A percentile compares a stretch with the other conserved stretches of the same genome.
These are phyloP conservation scores for Ramalina intermedia DNA, from an alignment of 495 filamentous ascomycete genomes.

Conservation along the genomic window DNA sequence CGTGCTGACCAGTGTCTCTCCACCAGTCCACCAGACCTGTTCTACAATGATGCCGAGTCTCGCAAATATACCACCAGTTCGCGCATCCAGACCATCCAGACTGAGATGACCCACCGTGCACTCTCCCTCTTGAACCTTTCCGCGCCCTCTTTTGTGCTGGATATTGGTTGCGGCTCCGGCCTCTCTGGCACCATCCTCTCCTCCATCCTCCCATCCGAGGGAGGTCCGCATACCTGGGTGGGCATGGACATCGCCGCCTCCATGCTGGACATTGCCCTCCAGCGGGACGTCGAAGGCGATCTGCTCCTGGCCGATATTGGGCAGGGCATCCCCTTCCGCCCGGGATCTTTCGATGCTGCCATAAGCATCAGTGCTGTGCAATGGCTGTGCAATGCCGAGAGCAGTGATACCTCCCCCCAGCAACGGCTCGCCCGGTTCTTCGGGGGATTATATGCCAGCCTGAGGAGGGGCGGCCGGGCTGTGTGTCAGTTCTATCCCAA, in stretches of 20 bases:
- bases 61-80: constrained; percentile 96
- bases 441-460: constrained; percentile 71
- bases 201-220: constrained; percentile 43
- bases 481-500: constrained; percentile 98
- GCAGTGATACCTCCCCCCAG: constrained; percentile 60
- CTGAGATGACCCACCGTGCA: constrained; percentile 83
- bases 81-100: constrained; percentile 88
- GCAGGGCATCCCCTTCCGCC: constrained; percentile 86
- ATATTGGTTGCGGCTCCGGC: constrained; percentile 89
- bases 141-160: constrained; percentile 76
- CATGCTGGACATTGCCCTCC: constrained; percentile 85
- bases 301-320: constrained; percentile 85
- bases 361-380: constrained; percentile 90
- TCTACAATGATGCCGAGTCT: constrained; percentile 90
- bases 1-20: constrained; percentile 1
- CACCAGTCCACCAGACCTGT: constrained; percentile 75
- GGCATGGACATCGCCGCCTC: constrained; percentile 89
- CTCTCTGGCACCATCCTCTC: constrained; percentile 89
- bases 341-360: constrained; percentile 87
- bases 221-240: constrained; percentile 82
- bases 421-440: constrained; percentile 76
- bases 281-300: constrained; percentile 85
- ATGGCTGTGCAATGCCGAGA: constrained; percentile 95
- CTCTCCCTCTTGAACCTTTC: constrained; percentile 75
- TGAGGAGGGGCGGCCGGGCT: constrained; percentile 74